Conservation (phyloP, 768 basidiomycete genomes). For the Russula virescens region DNA sequence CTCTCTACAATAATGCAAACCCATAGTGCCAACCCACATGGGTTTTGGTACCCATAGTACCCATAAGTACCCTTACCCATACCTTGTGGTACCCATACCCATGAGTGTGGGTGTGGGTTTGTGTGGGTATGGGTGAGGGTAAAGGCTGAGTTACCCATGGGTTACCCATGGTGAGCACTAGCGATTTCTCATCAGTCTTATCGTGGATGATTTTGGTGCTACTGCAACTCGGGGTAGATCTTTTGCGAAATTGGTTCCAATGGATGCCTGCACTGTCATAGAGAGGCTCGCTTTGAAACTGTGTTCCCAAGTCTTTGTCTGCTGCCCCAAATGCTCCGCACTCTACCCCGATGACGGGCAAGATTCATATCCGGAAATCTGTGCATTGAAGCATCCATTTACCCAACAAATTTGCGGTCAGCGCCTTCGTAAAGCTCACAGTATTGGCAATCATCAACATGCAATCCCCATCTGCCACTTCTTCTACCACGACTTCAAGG, state of each 20-base stretch:
- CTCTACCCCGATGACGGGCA: constrained; percentile 6
- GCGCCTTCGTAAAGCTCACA: not conserved
- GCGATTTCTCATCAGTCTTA: not conserved
- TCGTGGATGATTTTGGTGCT: not conserved
- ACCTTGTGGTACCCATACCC: no score
- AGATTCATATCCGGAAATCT: constrained; percentile 6
- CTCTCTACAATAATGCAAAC: no score
- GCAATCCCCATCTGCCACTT: not conserved
- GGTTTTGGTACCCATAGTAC: no score
- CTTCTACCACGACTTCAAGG: constrained; percentile 15
- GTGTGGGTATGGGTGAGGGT: no score
- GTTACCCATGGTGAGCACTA: no score
- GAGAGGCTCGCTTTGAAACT: not conserved
- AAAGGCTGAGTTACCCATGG: no score
- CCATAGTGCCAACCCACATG: no score
- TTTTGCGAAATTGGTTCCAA: not conserved
- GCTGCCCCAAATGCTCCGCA: constrained; percentile 13
- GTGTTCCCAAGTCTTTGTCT: not conserved
- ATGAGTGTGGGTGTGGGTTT: no score
- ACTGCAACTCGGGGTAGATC: not conserved
- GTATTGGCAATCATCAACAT: not conserved
- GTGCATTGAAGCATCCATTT: not conserved
- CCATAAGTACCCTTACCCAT: no score
- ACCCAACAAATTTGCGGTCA: not conserved
- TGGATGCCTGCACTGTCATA: not conserved